Percentiles rank a stretch among this genome's conserved stretches.
phyloP scores from a whole-genome alignment of 768 basidiomycete species.

The Leccinum imitatum region DNA sequence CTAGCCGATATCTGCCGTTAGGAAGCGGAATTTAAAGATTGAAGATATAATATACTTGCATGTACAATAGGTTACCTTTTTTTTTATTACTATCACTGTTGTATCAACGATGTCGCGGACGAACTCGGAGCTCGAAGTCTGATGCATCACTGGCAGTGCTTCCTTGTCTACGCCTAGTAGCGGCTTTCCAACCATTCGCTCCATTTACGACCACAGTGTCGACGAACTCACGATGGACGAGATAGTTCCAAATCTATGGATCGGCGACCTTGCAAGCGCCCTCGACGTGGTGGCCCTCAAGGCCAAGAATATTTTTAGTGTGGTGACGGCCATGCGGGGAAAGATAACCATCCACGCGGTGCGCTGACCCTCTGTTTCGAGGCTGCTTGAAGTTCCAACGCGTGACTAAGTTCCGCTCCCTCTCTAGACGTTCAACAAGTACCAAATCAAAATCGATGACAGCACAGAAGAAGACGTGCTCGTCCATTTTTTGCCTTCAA shows the following conservation, averaged over 20 bases:
- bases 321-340: slow-evolving; percentile 73
- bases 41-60: not conserved
- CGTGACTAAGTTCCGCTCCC: not conserved
- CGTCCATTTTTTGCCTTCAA: slow-evolving; percentile 72
- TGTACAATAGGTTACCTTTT: not conserved
- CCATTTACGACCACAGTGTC: not conserved
- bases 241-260: slow-evolving; percentile 78
- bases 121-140: not conserved
- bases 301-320: slow-evolving; percentile 70
- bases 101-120: not conserved
- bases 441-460: slow-evolving; percentile 79
- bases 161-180: slow-evolving; percentile 2
- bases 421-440: slow-evolving; percentile 70
- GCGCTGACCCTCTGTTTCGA: not conserved
- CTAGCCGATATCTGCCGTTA: not conserved
- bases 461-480: slow-evolving; percentile 76
- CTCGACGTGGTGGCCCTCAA: slow-evolving; percentile 59
- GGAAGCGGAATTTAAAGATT: not conserved
- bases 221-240: slow-evolving; percentile 58
- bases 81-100: not conserved
- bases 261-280: slow-evolving; percentile 77
- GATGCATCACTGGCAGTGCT: not conserved
- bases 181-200: not conserved
- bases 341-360: slow-evolving; percentile 67
- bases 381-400: not conserved